Conservation (phyloP, 805 yeast genomes). For the Lachancea quebecensis region DNA sequence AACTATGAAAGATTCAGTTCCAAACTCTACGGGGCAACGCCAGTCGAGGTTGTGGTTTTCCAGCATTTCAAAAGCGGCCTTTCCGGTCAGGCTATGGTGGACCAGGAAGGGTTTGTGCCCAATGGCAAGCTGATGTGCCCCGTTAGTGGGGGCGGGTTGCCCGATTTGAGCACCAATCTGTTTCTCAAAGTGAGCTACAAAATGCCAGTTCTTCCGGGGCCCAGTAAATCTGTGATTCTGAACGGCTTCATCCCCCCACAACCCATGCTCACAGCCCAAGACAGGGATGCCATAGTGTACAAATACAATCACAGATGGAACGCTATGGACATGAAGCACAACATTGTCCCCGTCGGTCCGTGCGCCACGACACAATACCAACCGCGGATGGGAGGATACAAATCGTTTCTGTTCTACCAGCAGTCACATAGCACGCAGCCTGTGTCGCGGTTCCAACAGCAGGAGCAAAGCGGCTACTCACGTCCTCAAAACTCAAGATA, state of each 20-base stretch:
- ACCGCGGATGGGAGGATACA: conserved; percentile 47
- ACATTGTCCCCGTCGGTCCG: conserved; percentile 43
- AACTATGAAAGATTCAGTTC: conserved; percentile 32
- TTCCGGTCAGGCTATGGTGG: conserved; percentile 47
- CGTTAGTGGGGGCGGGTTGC: conserved; percentile 29
- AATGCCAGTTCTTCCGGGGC: conserved; percentile 41
- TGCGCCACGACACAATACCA: conserved; percentile 38
- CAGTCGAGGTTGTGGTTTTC: conserved; percentile 31
- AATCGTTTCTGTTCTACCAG: conserved; percentile 32
- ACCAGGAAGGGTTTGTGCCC: conserved; percentile 27
- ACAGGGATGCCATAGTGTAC: conserved; percentile 52
- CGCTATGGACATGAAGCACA: conserved; percentile 32
- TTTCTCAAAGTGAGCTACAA: conserved; percentile 45
- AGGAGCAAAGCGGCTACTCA: neutral
- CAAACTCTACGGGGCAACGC: conserved; percentile 24
- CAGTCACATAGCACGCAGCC: conserved; percentile 1
- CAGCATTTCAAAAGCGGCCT: conserved; percentile 47
- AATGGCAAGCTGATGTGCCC: conserved; percentile 33
- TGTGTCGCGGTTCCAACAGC: neutral
- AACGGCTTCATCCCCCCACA: conserved; percentile 67
- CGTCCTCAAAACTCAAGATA: conserved; percentile 3
- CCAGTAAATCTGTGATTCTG: conserved; percentile 70
- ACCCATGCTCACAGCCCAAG: conserved; percentile 58
- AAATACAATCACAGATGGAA: conserved; percentile 35
- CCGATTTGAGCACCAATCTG: conserved; percentile 36